Conservation (phyloP, 2,329 filamentous ascomycete species). For the Chaetomium sp. region DNA sequence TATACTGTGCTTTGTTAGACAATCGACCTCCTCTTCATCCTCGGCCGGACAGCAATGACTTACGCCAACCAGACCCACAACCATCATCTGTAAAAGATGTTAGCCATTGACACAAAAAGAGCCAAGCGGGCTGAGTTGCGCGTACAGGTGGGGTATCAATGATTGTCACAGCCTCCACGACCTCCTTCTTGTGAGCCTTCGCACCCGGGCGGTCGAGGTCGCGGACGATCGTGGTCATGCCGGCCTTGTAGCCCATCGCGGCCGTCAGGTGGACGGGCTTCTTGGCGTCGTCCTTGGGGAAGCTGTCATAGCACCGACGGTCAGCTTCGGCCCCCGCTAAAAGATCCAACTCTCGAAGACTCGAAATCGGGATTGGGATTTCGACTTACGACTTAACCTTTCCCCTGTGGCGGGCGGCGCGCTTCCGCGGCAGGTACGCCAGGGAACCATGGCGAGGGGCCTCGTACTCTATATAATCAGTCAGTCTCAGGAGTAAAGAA, state of each 20-base stretch:
- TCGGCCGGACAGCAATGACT: slow-evolving; percentile 37
- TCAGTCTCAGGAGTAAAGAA: slow-evolving; percentile 26
- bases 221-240: slow-evolving; percentile 99
- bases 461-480: slow-evolving; percentile 36
- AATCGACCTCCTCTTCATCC: slow-evolving; percentile 22
- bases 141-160: slow-evolving; percentile 95
- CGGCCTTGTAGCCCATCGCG: slow-evolving; percentile 99
- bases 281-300: slow-evolving; percentile 99
- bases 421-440: slow-evolving; percentile 86
- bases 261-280: slow-evolving; percentile 99
- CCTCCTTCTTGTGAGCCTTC: slow-evolving; percentile 99
- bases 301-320: slow-evolving; percentile 56
- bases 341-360: slow-evolving; percentile 28
- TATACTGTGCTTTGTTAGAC: slow-evolving; percentile 60
- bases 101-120: slow-evolving; percentile 67
- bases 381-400: slow-evolving; percentile 93
- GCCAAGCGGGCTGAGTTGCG: slow-evolving; percentile 81
- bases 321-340: slow-evolving; percentile 25
- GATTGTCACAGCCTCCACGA: slow-evolving; percentile 85
- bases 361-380: slow-evolving; percentile 16
- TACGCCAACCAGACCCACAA: slow-evolving; percentile 93
- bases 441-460: slow-evolving; percentile 80
- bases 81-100: slow-evolving; percentile 87
- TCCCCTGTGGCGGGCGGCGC: slow-evolving; percentile 89
- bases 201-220: slow-evolving; percentile 98